Evolutionary conservation across 805 yeast species (phyloP).

Genomic region (Ogataea glucozyma): DNA sequence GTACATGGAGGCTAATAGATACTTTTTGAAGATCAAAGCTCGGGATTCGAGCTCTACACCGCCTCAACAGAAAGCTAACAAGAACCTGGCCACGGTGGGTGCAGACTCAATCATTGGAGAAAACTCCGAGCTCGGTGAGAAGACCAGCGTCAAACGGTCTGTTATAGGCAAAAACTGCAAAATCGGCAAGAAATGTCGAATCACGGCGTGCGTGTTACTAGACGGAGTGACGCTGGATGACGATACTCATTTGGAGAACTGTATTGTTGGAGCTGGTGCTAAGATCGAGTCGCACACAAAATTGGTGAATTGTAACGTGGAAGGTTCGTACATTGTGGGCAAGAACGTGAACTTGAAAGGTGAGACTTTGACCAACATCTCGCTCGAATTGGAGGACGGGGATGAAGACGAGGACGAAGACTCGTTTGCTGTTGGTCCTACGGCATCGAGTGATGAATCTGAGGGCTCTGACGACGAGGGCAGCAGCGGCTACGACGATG

Average conservation of each 20-base stretch:
- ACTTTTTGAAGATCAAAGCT: constrained; percentile 67
- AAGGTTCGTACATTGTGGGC: constrained; percentile 70
- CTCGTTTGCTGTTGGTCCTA: not conserved
- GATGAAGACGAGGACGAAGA: constrained; percentile 1
- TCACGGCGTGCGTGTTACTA: constrained; percentile 81
- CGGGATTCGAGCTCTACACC: constrained; percentile 26
- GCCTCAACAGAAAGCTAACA: constrained; percentile 23
- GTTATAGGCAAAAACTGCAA: constrained; percentile 73
- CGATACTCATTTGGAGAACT: constrained; percentile 78
- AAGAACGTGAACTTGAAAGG: constrained; percentile 49
- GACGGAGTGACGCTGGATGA: constrained; percentile 75
- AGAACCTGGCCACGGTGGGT: constrained; percentile 74
- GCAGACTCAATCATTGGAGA: constrained; percentile 81
- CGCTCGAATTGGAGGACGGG: constrained; percentile 35
- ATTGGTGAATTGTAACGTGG: constrained; percentile 81
- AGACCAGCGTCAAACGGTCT: constrained; percentile 82
- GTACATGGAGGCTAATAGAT: constrained; percentile 87
- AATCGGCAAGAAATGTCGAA: constrained; percentile 83
- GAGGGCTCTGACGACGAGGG: constrained; percentile 43
- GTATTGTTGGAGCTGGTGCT: constrained; percentile 75
- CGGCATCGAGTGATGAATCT: not conserved
- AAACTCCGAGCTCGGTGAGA: constrained; percentile 70
- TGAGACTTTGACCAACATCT: constrained; percentile 39
- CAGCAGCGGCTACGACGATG: constrained; percentile 59
- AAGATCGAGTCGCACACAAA: constrained; percentile 62